Base-by-base conservation (phyloP, 1,284 basidiomycete species). In the Leccinum pachyderme region DNA sequence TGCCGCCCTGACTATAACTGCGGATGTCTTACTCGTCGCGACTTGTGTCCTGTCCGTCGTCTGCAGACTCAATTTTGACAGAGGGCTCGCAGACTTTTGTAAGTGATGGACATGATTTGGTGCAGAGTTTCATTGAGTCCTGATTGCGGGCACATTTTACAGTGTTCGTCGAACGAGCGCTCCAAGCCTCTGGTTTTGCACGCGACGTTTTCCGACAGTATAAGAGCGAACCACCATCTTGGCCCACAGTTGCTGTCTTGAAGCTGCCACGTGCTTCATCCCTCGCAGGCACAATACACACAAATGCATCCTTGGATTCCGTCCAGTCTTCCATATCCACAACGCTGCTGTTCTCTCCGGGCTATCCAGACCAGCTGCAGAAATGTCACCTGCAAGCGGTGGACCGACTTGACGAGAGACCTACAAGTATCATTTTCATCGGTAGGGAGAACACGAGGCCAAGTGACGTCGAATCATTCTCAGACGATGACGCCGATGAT, bases 31-130 rank as follows among this genome's bases (percentile, higher is more conserved):
- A 24, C 65, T 81, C 9, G 55, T 72, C 2, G 45, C 33, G 29
- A 76, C 79, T 2, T 67, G 73, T 15, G 53, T 72, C 18, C 60
- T 82, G 15, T 80, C 76, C 5, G 47, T 82, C 41, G 51, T 77
- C 29, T 81, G 80, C 59, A 73, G 79, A 45, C 59, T 77, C 33
- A 77, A 81, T 58, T 83, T 81, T 61, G 81, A 79, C 27, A 76
- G 74, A 60, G 81, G 80, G 3, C 70, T 82, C 13, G 71, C 71
- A 2, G 76, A 79, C 35, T 81, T 75, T 59, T 64, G 79, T 81
- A 61, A 68, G 75, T 65, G 28, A 44, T 18, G 27, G 24, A 22
- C 27, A 13, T 3, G 13, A 29, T 12, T 15, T 39, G 44, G 22
- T 33, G 7, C 5, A 18, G 39, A 27, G 18, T 18, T 18, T 18